Percentiles rank a stretch among this genome's conserved stretches.
Conservation (phyloP, 305 asterid species). For the Solanum hybrid region DNA sequence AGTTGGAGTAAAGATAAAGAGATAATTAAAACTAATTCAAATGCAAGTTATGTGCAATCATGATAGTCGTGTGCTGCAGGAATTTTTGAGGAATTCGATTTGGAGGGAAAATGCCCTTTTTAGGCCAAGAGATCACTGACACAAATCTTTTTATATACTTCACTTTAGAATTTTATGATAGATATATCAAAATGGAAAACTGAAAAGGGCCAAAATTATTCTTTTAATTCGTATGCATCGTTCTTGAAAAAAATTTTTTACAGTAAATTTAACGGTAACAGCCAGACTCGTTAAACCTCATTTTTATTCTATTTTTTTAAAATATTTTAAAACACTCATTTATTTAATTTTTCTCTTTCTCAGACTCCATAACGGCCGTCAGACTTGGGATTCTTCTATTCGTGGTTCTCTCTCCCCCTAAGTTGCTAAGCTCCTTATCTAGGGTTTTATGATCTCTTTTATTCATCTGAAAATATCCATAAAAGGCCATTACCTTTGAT, state of each 20-base stretch:
- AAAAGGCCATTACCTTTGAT: not conserved
- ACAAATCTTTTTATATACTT: not conserved
- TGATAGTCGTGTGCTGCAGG: not conserved
- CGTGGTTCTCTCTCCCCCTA: not conserved
- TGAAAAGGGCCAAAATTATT: not conserved
- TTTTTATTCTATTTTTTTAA: no score
- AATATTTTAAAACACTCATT: no score
- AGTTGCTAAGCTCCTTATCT: not conserved
- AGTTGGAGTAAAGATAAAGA: constrained; percentile 7
- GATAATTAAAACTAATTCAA: not conserved
- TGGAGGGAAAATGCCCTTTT: not conserved
- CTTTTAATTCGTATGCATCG: not conserved
- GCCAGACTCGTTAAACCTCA: not conserved
- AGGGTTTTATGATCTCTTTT: not conserved
- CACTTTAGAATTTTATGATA: not conserved
- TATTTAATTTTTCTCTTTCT: not conserved
- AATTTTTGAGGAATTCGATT: not conserved
- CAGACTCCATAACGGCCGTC: not conserved
- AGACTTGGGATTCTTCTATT: not conserved
- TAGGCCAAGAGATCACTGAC: not conserved
- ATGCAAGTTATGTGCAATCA: constrained; percentile 8
- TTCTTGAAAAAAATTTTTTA: no score
- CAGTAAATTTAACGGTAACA: not conserved
- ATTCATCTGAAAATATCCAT: not conserved
- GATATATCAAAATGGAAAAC: no score